phyloP scores from a whole-genome alignment of 2,329 filamentous ascomycete genomes.

The Apiospora marii region DNA sequence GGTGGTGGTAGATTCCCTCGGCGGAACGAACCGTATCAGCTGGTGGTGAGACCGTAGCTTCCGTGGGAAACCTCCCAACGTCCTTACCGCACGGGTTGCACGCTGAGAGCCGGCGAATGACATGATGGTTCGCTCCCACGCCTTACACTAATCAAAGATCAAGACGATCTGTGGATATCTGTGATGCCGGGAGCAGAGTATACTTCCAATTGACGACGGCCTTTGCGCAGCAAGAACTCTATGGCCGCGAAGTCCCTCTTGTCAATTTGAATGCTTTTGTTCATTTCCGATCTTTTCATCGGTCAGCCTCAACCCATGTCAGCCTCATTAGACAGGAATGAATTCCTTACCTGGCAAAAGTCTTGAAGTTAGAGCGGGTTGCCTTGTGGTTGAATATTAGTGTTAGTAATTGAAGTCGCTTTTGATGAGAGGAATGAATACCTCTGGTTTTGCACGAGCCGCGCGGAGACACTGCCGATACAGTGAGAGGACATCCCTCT shows the following conservation, averaged over 20 bases:
- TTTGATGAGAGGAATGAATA: slow-evolving; percentile 49
- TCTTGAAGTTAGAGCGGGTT: slow-evolving; percentile 67
- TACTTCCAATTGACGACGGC: slow-evolving; percentile 79
- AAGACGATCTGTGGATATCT: slow-evolving; percentile 64
- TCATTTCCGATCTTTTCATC: slow-evolving; percentile 73
- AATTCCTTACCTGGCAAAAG: slow-evolving; percentile 65
- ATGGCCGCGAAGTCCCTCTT: slow-evolving; percentile 88
- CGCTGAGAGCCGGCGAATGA: background rate
- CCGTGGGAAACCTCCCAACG: background rate
- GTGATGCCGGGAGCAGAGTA: slow-evolving; percentile 84
- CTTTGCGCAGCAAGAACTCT: slow-evolving; percentile 85
- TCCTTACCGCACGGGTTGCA: background rate
- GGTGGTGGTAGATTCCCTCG: background rate
- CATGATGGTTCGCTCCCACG: background rate
- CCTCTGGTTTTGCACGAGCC: slow-evolving; percentile 79
- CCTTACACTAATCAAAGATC: background rate
- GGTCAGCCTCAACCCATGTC: slow-evolving; percentile 13
- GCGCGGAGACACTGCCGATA: slow-evolving; percentile 88
- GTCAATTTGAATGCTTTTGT: slow-evolving; percentile 71
- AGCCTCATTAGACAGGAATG: background rate
- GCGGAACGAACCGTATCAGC: background rate
- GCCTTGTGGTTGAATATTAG: slow-evolving; percentile 49
- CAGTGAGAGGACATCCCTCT: slow-evolving; percentile 84
- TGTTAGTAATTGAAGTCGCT: slow-evolving; percentile 9
- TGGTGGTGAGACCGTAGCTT: background rate